These are phyloP conservation scores for Serendipita sp. DNA, from an alignment of 768 basidiomycete species.

Conservation along the genomic window DNA sequence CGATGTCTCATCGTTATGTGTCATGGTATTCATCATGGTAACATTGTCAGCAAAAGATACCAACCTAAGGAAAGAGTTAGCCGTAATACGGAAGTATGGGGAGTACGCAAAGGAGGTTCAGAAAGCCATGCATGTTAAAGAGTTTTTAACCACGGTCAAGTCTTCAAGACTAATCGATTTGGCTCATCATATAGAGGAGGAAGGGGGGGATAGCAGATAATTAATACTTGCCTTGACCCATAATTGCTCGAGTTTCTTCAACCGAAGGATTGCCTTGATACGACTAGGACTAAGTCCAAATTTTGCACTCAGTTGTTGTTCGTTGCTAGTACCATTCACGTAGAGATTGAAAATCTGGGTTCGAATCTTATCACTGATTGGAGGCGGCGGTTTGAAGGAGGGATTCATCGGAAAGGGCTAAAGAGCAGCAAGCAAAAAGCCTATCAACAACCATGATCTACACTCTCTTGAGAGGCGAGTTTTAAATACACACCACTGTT, in stretches of 20 bases:
- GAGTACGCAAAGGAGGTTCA: slow-evolving; percentile 15
- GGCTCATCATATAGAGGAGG: slow-evolving; percentile 37
- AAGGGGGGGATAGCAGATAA: slow-evolving; percentile 2
- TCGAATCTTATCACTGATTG: slow-evolving; percentile 48
- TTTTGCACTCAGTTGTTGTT: slow-evolving; percentile 43
- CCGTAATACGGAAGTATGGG: not conserved
- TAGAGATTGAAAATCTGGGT: slow-evolving; percentile 43
- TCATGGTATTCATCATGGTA: not conserved
- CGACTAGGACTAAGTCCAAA: slow-evolving; percentile 62
- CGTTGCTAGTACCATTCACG: slow-evolving; percentile 33
- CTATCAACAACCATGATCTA: slow-evolving; percentile 9
- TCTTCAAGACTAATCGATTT: slow-evolving; percentile 96
- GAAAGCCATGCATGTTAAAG: slow-evolving; percentile 27
- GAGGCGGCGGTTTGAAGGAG: slow-evolving; percentile 65
- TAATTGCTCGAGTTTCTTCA: slow-evolving; percentile 60
- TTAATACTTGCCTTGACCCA: slow-evolving; percentile 51
- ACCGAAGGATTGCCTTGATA: slow-evolving; percentile 63
- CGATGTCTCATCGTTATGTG: not conserved
- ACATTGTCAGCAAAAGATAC: slow-evolving; percentile 14
- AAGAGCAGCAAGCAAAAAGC: not conserved
- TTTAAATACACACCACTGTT: slow-evolving; percentile 33
- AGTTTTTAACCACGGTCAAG: slow-evolving; percentile 51
- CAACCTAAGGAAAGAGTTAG: not conserved
- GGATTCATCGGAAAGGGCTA: slow-evolving; percentile 82
- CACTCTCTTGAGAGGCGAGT: slow-evolving; percentile 9